Percentiles rank a stretch among this genome's conserved stretches.
Conservation (phyloP, 805 yeast species). For the Myxozyma sirexii region DNA sequence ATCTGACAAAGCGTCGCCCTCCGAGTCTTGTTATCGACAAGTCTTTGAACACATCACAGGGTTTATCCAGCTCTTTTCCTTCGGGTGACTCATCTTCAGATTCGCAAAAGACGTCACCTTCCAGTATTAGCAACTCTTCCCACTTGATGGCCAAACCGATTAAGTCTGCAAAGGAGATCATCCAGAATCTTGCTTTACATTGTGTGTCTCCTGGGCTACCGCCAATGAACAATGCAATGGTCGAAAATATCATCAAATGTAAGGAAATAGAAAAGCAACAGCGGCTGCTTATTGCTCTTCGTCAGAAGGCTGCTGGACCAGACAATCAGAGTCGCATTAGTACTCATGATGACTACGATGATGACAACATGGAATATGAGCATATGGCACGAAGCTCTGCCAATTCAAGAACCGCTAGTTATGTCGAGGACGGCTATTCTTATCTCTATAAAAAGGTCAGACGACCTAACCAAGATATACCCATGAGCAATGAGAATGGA, state of each 20-base stretch:
- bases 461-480: background rate
- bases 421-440: background rate
- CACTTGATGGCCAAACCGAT: constrained; percentile 3
- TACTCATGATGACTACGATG: background rate
- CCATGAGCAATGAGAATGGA: background rate
- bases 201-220: constrained; percentile 41
- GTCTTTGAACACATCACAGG: background rate
- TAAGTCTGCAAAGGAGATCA: constrained; percentile 38
- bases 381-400: background rate
- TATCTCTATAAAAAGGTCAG: background rate
- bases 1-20: constrained; percentile 19
- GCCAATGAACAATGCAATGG: constrained; percentile 32
- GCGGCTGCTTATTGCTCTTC: constrained; percentile 38
- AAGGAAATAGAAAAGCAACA: constrained; percentile 39
- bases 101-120: constrained; percentile 12
- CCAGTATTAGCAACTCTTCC: constrained; percentile 9
- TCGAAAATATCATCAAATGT: constrained; percentile 37
- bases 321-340: background rate
- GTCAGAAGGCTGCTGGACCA: constrained; percentile 17
- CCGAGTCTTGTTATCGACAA: constrained; percentile 19
- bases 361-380: background rate
- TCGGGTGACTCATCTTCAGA: background rate
- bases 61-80: background rate
- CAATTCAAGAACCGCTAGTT: background rate
- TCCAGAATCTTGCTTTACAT: constrained; percentile 40